A percentile compares a stretch with the other conserved stretches of the same genome.
Evolutionary conservation across 1,284 basidiomycete genomes (phyloP).

Genomic region (Wallemia ichthyophaga): DNA sequence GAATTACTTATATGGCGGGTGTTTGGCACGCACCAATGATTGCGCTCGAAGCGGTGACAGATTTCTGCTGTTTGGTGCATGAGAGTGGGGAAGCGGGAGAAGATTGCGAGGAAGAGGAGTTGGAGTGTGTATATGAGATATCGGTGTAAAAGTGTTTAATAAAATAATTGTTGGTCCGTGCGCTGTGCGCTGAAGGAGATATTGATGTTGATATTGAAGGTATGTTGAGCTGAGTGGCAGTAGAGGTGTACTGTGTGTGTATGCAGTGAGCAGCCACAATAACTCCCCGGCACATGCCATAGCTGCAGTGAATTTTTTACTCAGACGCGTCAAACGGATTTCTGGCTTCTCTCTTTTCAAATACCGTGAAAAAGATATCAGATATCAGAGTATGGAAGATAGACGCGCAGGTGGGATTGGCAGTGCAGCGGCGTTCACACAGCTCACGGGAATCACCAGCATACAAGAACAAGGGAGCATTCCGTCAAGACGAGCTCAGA

Average conservation of each 20-base stretch:
- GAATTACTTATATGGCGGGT: conserved; percentile 45
- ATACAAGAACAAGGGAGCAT: conserved; percentile 39
- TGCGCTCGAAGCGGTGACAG: conserved; percentile 10
- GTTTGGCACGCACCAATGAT: conserved; percentile 39
- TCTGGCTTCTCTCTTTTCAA: not conserved
- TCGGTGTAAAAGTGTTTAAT: no score
- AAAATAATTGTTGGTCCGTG: not conserved
- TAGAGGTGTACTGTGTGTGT: no score
- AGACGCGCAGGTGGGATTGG: not conserved
- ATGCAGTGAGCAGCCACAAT: no score
- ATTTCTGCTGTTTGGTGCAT: conserved; percentile 12
- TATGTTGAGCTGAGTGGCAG: no score
- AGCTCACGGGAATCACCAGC: conserved; percentile 14
- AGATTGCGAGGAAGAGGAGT: not conserved
- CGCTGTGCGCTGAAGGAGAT: no score
- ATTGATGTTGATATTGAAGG: no score
- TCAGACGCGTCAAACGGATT: not conserved
- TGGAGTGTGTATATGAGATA: not conserved
- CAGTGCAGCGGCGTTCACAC: no score
- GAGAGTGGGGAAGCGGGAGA: conserved; percentile 10
- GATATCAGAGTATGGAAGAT: not conserved
- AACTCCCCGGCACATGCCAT: no score
- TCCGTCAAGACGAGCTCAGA: conserved; percentile 26
- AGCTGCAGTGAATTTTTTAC: not conserved
- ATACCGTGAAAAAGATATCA: not conserved